A percentile compares a stretch with the other conserved stretches of the same genome.
These are phyloP conservation scores for Suillus plorans DNA, from an alignment of 768 basidiomycete species.

Conservation along the genomic window DNA sequence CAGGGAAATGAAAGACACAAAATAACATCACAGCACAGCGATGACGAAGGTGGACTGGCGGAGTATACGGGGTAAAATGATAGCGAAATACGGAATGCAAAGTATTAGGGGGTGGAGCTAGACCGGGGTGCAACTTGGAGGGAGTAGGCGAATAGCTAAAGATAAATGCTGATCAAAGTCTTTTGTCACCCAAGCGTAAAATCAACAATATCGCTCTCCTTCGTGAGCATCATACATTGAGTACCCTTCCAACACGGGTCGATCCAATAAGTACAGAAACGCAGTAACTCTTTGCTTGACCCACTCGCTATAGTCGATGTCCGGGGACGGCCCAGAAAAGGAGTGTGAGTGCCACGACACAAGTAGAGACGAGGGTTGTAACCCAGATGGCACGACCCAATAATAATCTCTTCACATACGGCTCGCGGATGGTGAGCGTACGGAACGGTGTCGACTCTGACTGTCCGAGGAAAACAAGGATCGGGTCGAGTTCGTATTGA, in stretches of 20 bases:
- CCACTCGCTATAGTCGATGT: slow-evolving; percentile 63
- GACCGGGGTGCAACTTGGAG: not conserved
- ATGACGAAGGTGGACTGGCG: not conserved
- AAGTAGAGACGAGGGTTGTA: slow-evolving; percentile 69
- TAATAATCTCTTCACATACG: slow-evolving; percentile 90
- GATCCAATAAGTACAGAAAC: not conserved
- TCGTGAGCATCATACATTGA: slow-evolving; percentile 7
- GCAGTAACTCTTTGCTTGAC: not conserved
- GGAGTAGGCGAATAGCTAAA: not conserved
- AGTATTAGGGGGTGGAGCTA: not conserved
- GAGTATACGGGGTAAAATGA: slow-evolving; percentile 4
- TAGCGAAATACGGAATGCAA: slow-evolving; percentile 5
- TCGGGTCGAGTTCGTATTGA: slow-evolving; percentile 95
- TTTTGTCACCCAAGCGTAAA: slow-evolving; percentile 1
- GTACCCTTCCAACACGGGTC: not conserved
- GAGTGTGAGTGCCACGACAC: slow-evolving; percentile 80
- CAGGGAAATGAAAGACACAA: not conserved
- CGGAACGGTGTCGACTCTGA: slow-evolving; percentile 98
- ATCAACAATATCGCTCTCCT: slow-evolving; percentile 7
- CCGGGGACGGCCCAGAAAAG: slow-evolving; percentile 97
- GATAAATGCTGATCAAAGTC: slow-evolving; percentile 6
- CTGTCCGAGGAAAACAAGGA: slow-evolving; percentile 90
- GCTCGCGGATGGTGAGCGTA: slow-evolving; percentile 87
- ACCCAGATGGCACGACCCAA: slow-evolving; percentile 93
- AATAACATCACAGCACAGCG: slow-evolving; percentile 6